phyloP scores from a whole-genome alignment of 257 asterid genomes.

The Solanum habrochaites region DNA sequence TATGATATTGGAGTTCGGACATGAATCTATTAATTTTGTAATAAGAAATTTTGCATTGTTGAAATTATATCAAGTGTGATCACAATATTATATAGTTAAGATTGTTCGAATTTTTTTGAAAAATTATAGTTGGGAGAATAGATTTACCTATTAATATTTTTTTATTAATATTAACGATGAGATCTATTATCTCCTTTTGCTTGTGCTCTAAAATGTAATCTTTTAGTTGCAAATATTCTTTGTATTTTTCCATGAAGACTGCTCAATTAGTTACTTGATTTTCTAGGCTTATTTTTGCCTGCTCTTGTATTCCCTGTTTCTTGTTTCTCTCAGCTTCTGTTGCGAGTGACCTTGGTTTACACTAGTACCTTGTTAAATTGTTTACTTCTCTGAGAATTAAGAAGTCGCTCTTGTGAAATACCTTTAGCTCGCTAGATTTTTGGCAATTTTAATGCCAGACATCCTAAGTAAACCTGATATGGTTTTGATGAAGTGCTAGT shows the following conservation, averaged over 20 bases:
- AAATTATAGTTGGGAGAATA: background rate
- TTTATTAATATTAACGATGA: background rate
- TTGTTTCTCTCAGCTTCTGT: background rate
- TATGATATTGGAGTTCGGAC: background rate
- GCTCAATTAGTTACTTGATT: background rate
- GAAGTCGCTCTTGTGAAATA: background rate
- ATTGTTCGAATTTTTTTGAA: background rate
- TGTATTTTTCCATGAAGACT: background rate
- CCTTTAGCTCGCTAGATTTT: background rate
- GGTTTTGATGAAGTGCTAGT: background rate
- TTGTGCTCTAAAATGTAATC: background rate
- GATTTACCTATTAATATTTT: background rate
- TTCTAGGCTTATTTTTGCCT: background rate
- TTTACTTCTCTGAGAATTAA: background rate
- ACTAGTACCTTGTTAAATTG: background rate
- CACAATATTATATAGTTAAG: background rate
- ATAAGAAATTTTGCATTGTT: background rate
- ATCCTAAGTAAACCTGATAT: background rate
- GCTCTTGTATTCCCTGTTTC: background rate
- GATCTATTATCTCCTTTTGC: background rate
- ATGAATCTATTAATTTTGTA: background rate
- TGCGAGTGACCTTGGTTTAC: background rate
- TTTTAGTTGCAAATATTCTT: background rate
- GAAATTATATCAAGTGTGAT: background rate
- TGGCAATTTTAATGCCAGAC: background rate